These are phyloP conservation scores for Leccinum angustisporum DNA, from an alignment of 1,284 basidiomycete species.

Conservation along the genomic window DNA sequence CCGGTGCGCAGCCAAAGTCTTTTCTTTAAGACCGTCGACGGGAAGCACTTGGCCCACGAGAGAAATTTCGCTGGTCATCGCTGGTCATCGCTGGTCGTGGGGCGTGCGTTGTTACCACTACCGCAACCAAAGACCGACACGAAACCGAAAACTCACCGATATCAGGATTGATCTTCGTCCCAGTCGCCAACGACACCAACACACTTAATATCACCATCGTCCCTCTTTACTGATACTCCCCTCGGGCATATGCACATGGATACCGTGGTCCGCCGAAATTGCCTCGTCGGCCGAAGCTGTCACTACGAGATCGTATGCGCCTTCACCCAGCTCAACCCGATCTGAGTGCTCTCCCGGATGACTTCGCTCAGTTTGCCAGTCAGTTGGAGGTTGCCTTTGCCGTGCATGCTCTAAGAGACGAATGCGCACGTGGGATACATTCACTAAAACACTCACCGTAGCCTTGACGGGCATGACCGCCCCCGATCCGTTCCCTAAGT, in stretches of 20 bases:
- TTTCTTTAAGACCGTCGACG: constrained; percentile 93
- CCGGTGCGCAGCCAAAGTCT: constrained; percentile 91
- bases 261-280: constrained; percentile 81
- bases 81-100: constrained; percentile 74
- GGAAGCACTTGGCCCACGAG: constrained; percentile 89
- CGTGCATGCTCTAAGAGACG: constrained; percentile 76
- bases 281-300: constrained; percentile 70
- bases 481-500: constrained; percentile 94
- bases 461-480: constrained; percentile 98
- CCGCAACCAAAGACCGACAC: not conserved
- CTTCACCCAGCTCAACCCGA: constrained; percentile 93
- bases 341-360: constrained; percentile 94
- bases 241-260: constrained; percentile 96
- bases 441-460: constrained; percentile 53
- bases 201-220: constrained; percentile 88
- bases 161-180: constrained; percentile 79
- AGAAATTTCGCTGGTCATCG: constrained; percentile 95
- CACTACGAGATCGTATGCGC: constrained; percentile 88
- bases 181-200: constrained; percentile 81
- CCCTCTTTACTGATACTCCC: constrained; percentile 50
- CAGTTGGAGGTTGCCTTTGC: constrained; percentile 85
- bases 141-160: constrained; percentile 58
- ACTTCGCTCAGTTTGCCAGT: constrained; percentile 98
- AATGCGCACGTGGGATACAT: not conserved
- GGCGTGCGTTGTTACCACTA: not conserved